Evolutionary conservation across 2,329 filamentous ascomycete species (phyloP), one percentile per base, ranked within the genome.

Genomic region (Neopestalotiopsis sp.): DNA sequence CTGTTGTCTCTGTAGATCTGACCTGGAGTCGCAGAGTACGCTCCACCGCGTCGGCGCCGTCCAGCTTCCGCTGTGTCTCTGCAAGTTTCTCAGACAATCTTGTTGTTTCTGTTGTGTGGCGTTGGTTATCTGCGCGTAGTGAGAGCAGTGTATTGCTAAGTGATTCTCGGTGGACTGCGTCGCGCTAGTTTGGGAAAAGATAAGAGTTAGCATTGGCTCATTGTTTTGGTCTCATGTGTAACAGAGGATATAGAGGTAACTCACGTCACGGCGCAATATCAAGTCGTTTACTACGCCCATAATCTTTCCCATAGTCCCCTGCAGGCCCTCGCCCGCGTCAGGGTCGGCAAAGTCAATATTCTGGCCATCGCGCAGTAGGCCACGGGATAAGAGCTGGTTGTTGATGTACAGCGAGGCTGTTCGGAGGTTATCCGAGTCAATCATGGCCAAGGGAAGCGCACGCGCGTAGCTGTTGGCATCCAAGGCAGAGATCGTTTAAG

Each of bases 201-300:
- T 20, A 30, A 28, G 24, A 24, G 38, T 65, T 32, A 65, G 62
- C 30, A n/a, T 30, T 17, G 40, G 57, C 30, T 38, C 49, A 20
- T 34, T 60, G 49, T 13, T 34, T 10, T 12, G 14, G 20, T 12
- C 28, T 60, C 17, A 6, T 17, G 13, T 28, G n/a, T 58, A 38
- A 20, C 59, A 30, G 49, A 14, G 28, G 38, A 4, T 14, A 17
- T 13, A 14, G 45, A 28, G 45, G 20, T 5, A 20, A 52, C 90
- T 75, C 84, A 97, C 94, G 79, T 99, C 96, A 84, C 95, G 90
- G 73, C 95, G 89, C 70, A 98, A 80, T 69, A 99, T 94, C 74
- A 99, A 82, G 78, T 99, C 96, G 80, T 99, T 97, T 63, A 99
- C 90, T 30, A 99, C 87, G 77, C 95, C 93, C 82, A 99, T 97